These are phyloP conservation scores for Megacollybia platyphylla DNA, from an alignment of 1,284 basidiomycete species.

Conservation along the genomic window DNA sequence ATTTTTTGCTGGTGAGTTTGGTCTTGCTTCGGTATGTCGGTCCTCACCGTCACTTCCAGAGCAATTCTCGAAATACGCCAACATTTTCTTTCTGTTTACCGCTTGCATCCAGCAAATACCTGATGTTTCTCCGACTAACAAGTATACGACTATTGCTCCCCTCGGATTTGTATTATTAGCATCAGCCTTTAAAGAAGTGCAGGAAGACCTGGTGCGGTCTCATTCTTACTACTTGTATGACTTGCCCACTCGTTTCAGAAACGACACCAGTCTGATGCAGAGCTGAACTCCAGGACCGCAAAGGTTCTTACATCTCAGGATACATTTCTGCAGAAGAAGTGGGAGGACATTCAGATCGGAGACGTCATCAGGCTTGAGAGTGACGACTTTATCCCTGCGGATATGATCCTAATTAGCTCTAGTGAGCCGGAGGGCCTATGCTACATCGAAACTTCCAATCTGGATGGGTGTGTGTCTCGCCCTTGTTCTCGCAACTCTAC, in stretches of 20 bases:
- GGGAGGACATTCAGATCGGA: constrained; percentile 86
- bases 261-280: constrained; percentile 90
- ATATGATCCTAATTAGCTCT: constrained; percentile 79
- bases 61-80: constrained; percentile 98
- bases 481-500: background rate
- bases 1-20: constrained; percentile 74
- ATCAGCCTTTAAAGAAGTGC: constrained; percentile 93
- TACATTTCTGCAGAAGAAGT: constrained; percentile 68
- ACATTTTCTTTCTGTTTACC: constrained; percentile 98
- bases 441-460: constrained; percentile 95
- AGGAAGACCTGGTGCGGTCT: constrained; percentile 73
- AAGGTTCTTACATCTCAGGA: constrained; percentile 64
- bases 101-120: constrained; percentile 98
- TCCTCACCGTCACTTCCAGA: constrained; percentile 33
- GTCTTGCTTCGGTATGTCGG: constrained; percentile 5
- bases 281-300: constrained; percentile 77
- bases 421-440: constrained; percentile 96
- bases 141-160: constrained; percentile 92
- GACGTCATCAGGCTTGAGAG: constrained; percentile 87
- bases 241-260: constrained; percentile 38
- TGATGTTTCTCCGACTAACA: constrained; percentile 92
- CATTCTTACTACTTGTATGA: background rate
- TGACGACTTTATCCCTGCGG: constrained; percentile 94
- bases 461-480: constrained; percentile 75
- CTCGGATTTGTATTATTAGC: constrained; percentile 84